phyloP scores from a whole-genome alignment of 2,329 filamentous ascomycete genomes.

The Pseudonectria foliicola region DNA sequence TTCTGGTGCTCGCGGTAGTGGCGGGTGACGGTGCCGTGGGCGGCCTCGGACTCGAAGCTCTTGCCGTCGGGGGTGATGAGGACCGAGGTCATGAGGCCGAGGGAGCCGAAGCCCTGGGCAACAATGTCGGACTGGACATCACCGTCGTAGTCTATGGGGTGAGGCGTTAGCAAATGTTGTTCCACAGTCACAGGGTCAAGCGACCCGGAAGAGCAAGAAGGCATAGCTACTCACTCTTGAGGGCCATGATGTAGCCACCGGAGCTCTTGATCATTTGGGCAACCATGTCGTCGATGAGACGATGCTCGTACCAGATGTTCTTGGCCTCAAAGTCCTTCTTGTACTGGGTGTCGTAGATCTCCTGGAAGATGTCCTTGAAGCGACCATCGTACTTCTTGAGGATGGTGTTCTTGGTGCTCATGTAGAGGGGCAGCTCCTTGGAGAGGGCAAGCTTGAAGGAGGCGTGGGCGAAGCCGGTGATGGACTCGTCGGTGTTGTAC shows the following conservation, averaged over 20 bases:
- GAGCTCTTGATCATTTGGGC: slow-evolving; percentile 99
- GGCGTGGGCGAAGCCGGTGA: slow-evolving; percentile 88
- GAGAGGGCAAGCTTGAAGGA: slow-evolving; percentile 91
- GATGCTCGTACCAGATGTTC: slow-evolving; percentile 98
- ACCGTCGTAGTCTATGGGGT: slow-evolving; percentile 82
- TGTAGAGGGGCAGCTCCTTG: slow-evolving; percentile 90
- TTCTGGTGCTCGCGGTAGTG: slow-evolving; percentile 99
- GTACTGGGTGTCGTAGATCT: slow-evolving; percentile 85
- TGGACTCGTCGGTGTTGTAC: slow-evolving; percentile 98
- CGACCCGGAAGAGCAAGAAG: slow-evolving; percentile 1
- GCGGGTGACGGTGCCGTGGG: slow-evolving; percentile 95
- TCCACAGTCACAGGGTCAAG: slow-evolving; percentile 2
- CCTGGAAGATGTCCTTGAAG: slow-evolving; percentile 99
- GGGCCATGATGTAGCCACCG: slow-evolving; percentile 92
- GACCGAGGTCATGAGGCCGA: slow-evolving; percentile 97
- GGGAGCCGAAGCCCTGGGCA: slow-evolving; percentile 94
- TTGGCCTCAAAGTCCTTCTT: slow-evolving; percentile 82
- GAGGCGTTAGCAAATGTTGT: slow-evolving; percentile 7
- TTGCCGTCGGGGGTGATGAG: slow-evolving; percentile 95
- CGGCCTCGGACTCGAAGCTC: slow-evolving; percentile 95
- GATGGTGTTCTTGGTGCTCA: slow-evolving; percentile 99
- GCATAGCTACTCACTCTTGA: slow-evolving; percentile 96
- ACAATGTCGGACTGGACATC: slow-evolving; percentile 98
- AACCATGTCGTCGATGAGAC: slow-evolving; percentile 99
- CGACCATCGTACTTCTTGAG: slow-evolving; percentile 97